Percentiles rank a stretch among this genome's conserved stretches.
phyloP scores from a whole-genome alignment of 2,329 filamentous ascomycete genomes.

The Cercospora berteroae region DNA sequence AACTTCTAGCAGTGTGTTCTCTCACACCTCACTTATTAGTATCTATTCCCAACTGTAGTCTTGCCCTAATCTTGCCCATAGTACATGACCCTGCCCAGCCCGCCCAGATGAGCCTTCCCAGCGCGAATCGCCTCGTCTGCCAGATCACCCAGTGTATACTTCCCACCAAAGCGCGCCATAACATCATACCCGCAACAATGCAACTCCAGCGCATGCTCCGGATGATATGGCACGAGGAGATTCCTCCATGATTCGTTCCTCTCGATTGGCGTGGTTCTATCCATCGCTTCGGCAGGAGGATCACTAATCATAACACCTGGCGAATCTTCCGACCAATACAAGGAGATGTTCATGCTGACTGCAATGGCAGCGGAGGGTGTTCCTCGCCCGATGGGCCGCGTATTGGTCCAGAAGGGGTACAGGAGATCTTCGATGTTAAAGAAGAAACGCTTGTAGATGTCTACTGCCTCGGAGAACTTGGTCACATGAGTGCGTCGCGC shows the following conservation, averaged over 20 bases:
- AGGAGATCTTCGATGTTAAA: slow-evolving; percentile 22
- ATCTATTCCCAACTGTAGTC: no score
- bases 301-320: slow-evolving; percentile 18
- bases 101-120: slow-evolving; percentile 22
- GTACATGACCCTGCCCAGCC: slow-evolving; percentile 20
- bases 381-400: slow-evolving; percentile 14
- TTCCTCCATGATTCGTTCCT: slow-evolving; percentile 23
- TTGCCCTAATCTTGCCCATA: slow-evolving; percentile 15
- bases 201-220: slow-evolving; percentile 22
- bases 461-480: slow-evolving; percentile 17
- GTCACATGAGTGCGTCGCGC: neutral
- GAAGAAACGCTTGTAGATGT: slow-evolving; percentile 25
- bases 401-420: slow-evolving; percentile 28
- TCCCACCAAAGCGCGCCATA: slow-evolving; percentile 16
- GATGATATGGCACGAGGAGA: slow-evolving; percentile 23
- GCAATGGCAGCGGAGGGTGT: slow-evolving; percentile 15
- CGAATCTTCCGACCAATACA: slow-evolving; percentile 25
- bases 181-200: slow-evolving; percentile 28
- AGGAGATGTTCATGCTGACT: slow-evolving; percentile 24
- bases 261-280: slow-evolving; percentile 22
- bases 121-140: slow-evolving; percentile 26
- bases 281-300: slow-evolving; percentile 16
- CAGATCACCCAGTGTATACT: slow-evolving; percentile 24
- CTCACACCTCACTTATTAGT: neutral
- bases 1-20: neutral